Conservation (phyloP, 2,329 filamentous ascomycete genomes). For the Keithomyces neogunnii region DNA sequence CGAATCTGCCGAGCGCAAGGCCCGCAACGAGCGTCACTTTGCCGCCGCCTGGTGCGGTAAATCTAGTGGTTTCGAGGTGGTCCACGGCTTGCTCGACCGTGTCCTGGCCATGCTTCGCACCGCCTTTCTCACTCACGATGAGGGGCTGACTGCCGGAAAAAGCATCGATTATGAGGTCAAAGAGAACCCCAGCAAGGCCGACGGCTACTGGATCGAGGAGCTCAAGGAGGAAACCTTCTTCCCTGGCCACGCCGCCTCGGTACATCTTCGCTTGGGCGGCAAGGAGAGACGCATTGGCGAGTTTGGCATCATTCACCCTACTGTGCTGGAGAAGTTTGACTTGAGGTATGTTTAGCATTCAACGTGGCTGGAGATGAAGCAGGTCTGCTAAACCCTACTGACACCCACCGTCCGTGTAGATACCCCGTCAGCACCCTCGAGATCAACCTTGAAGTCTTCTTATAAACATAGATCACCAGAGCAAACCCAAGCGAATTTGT, state of each 20-base stretch:
- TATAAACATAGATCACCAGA: conserved; percentile 40
- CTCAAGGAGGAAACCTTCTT: conserved; percentile 89
- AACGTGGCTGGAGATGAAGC: neutral
- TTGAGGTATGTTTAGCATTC: conserved; percentile 51
- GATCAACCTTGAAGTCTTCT: conserved; percentile 88
- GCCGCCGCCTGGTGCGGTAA: conserved; percentile 95
- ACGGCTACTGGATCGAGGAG: conserved; percentile 92
- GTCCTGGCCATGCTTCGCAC: conserved; percentile 86
- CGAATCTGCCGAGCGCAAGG: conserved; percentile 68
- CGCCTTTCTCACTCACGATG: conserved; percentile 69
- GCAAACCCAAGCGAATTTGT: neutral
- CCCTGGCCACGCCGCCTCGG: conserved; percentile 75
- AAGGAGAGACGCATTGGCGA: conserved; percentile 73
- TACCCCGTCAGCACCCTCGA: conserved; percentile 92
- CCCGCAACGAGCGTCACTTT: conserved; percentile 88
- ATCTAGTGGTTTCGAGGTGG: conserved; percentile 87
- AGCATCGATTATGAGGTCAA: conserved; percentile 43
- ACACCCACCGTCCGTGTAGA: conserved; percentile 27
- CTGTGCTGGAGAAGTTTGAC: conserved; percentile 88
- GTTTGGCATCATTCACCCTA: conserved; percentile 90
- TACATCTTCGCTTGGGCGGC: conserved; percentile 67
- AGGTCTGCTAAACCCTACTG: neutral
- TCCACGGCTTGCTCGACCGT: conserved; percentile 89
- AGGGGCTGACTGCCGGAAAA: conserved; percentile 46
- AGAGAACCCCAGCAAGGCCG: conserved; percentile 46